Base-by-base conservation (phyloP, 1,284 basidiomycete genomes). In the Xanthoconium separans region DNA sequence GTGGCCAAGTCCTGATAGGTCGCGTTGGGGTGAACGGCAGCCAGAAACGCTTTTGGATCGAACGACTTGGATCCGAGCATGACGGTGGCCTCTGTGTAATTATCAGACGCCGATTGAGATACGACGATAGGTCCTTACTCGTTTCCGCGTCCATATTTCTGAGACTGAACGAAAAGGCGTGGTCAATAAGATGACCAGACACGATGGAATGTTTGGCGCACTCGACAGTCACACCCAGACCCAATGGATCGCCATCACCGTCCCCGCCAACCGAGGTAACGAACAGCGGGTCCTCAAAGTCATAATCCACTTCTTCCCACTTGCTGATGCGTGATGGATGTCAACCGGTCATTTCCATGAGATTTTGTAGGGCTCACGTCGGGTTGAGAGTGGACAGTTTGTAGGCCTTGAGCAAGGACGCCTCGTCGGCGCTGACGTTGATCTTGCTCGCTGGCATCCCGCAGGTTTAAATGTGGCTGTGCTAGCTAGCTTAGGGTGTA, bases 31-130 rank as follows among this genome's bases (percentile, higher is more conserved):
- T 99, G 95, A 15, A 96, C 86, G 3, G 85, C 85, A 8, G 93
- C 91, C 29, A 99, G 80, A 70, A 98, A 99, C 0, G 84, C 81
- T 68, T 98, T 98, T 15, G 97, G 92, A 67, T 98, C 93, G 74
- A 99, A 99, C 1, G 91, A 84, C 72, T 99, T 99, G 47, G 93
- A 96, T 2, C 88, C 86, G 10, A 95, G 83, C 41, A 91, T 77
- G 54, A 95, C 87, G 6, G 89, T 77, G 6, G 90, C 83, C 74
- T 89, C 92, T 95, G 44, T 27, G 45, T 40, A 13, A 59, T 55
- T 30, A 47, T 66, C 50, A 70, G 59, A 63, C 22, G 24, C 13
- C 44, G 44, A 47, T 34, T 0, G 16, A 46, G 44, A 47, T 15
- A 44, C 33, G 16, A 51, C 12, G 16, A 30, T 18, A 27, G 37